Base-by-base conservation (phyloP, 208 protist species). In the Leishmania tropica region DNA sequence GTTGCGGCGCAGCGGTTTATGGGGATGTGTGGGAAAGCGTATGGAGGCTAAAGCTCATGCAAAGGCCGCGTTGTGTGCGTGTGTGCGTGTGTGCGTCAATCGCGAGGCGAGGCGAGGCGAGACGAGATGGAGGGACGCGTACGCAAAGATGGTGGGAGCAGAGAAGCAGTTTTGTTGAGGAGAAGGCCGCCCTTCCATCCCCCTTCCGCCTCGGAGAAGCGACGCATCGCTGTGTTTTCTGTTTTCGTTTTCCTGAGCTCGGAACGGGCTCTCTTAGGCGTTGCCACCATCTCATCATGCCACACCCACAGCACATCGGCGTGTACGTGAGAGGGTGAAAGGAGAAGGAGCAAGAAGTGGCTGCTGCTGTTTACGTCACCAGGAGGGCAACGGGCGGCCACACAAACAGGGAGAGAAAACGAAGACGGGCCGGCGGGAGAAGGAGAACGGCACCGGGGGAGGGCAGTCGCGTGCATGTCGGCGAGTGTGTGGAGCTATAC, bases 11-110 rank as follows among this genome's bases (percentile, higher is more conserved):
- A 40, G 47, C 31, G 47, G 72, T 40, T 35, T 35, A 15, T 28
- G 73, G 19, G 15, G 21, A 53, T 54, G 42, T 8, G 70, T 54
- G 11, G 17, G 11, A 74, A 45, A 15, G 70, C 45, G 70, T 74
- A 53, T 35, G 45, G 47, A 54, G 70, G 47, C 70, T 74, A 8
- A 53, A 17, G 21, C 45, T 31, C 40, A 77, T 70, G 31, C 15
- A 58, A 75, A 79, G 4, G 28, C 28, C 77, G 7, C 28, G 45
- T 73, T 3, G 71, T n/a, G 28, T 17, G 73, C 6, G 71, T 17
- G 71, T 75, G 37, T 31, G n/a, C 13, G 68, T 85, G 76, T 76
- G 64, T 79, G 67, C 64, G 73, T 80, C 65, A 48, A 45, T 67
- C 40, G 56, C 31, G 58, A 24, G 48, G 62, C 68, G 60, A 37